Percentiles rank a stretch among this genome's conserved stretches.
Conservation (phyloP, 1,139 yeast genomes). For the Lodderomyces parapsilosis region DNA sequence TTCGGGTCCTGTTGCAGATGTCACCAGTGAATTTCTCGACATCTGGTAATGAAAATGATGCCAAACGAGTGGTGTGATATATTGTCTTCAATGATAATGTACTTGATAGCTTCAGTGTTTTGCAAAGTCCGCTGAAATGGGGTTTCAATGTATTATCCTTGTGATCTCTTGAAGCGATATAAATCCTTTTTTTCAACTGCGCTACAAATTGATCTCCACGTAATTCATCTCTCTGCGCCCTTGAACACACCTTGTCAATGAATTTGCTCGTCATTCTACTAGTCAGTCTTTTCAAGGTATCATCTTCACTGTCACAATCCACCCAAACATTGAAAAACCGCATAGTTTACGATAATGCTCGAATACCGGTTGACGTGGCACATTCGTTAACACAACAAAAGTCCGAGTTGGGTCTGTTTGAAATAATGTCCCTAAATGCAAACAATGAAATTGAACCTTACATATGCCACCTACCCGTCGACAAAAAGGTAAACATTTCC, state of each 20-base stretch:
- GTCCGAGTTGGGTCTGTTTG: conserved; percentile 20
- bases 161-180: too few species aligned
- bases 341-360: conserved; percentile 17
- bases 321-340: conserved; percentile 13
- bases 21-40: conserved; percentile 3
- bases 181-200: too few species aligned
- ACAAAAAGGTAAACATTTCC: conserved; percentile 8
- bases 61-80: too few species aligned
- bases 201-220: too few species aligned
- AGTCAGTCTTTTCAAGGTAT: not conserved
- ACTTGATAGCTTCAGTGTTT: too few species aligned
- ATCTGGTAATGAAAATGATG: not conserved
- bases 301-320: conserved; percentile 1
- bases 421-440: conserved; percentile 16
- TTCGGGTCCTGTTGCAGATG: conserved; percentile 13
- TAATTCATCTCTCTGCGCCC: too few species aligned
- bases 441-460: conserved; percentile 13
- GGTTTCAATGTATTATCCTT: too few species aligned
- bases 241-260: not conserved
- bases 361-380: conserved; percentile 16
- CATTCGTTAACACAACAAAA: conserved; percentile 11
- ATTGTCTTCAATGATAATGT: too few species aligned
- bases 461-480: conserved; percentile 22
- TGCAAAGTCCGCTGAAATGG: too few species aligned
- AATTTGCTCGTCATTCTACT: conserved; percentile 4